A percentile compares a stretch with the other conserved stretches of the same genome.
Conservation (phyloP, 2,329 filamentous ascomycete species). For the Fusarium mexicanum region DNA sequence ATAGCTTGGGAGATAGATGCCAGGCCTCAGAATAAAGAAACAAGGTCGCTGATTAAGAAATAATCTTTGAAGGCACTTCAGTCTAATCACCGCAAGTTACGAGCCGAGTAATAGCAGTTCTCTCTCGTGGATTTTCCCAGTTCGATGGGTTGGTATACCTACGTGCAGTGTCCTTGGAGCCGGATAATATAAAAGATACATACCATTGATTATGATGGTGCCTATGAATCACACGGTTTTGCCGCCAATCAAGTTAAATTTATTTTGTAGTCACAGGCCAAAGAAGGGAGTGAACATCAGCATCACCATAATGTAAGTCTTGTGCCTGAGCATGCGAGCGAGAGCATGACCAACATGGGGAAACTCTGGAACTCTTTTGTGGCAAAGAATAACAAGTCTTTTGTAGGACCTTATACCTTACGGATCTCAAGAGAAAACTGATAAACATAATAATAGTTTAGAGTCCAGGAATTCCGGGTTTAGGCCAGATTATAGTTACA, state of each 20-base stretch:
- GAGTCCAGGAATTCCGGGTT: neutral
- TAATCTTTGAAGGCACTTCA: too few relatives aligned
- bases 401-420: neutral
- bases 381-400: too few relatives aligned
- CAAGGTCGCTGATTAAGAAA: neutral
- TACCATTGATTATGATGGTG: accelerated
- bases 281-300: neutral
- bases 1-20: neutral
- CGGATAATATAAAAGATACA: neutral
- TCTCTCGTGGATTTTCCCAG: neutral
- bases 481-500: neutral
- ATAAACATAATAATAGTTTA: neutral
- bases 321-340: neutral
- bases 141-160: neutral
- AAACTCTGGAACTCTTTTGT: neutral
- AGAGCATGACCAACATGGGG: neutral
- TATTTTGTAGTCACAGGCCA: accelerated
- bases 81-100: accelerated
- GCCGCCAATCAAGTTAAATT: accelerated
- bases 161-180: neutral
- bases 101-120: neutral
- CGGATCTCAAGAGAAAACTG: neutral
- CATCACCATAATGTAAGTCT: neutral
- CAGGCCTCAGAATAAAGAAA: neutral
- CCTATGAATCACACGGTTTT: neutral